Percentiles rank a stretch among this genome's conserved stretches.
Conservation (phyloP, 1,284 basidiomycete genomes). For the Rhodotorula sp. region DNA sequence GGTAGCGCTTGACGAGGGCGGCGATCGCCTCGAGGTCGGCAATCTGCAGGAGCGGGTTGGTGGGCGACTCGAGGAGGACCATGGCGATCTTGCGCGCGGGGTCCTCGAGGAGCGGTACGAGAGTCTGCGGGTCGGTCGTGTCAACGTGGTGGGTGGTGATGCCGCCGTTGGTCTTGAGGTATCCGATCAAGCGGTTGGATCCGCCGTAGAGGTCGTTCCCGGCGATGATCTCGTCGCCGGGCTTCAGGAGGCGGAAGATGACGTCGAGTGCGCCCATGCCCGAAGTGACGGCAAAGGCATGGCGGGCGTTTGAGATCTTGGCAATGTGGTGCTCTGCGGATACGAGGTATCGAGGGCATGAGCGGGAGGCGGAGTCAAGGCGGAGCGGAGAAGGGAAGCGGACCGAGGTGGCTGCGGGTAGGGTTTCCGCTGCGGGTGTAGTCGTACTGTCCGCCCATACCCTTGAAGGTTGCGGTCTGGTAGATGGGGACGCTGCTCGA, state of each 20-base stretch:
- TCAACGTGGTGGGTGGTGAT: constrained; percentile 93
- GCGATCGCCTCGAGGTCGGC: constrained; percentile 83
- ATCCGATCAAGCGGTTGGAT: constrained; percentile 86
- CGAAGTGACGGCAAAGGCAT: constrained; percentile 88
- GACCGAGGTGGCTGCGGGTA: constrained; percentile 89
- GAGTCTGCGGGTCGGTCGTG: constrained; percentile 71
- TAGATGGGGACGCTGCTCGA: constrained; percentile 95
- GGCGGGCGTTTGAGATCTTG: constrained; percentile 83
- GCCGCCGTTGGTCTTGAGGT: constrained; percentile 82
- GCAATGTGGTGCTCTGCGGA: constrained; percentile 87
- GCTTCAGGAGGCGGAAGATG: constrained; percentile 89
- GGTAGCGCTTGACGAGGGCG: constrained; percentile 74
- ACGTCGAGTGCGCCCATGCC: constrained; percentile 98
- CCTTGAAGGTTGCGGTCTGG: constrained; percentile 98
- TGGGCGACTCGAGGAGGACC: constrained; percentile 95
- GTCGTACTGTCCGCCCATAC: constrained; percentile 77
- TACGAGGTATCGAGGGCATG: not conserved
- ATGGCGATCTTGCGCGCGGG: constrained; percentile 74
- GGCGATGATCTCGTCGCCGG: constrained; percentile 91
- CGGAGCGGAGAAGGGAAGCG: constrained; percentile 43
- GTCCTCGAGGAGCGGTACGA: constrained; percentile 67
- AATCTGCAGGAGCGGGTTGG: constrained; percentile 95
- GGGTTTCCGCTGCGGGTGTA: constrained; percentile 96
- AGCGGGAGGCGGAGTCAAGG: not conserved
- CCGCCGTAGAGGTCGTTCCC: constrained; percentile 94